Evolutionary conservation across 495 filamentous ascomycete genomes (phyloP).

Genomic region (Daldinia loculata): DNA sequence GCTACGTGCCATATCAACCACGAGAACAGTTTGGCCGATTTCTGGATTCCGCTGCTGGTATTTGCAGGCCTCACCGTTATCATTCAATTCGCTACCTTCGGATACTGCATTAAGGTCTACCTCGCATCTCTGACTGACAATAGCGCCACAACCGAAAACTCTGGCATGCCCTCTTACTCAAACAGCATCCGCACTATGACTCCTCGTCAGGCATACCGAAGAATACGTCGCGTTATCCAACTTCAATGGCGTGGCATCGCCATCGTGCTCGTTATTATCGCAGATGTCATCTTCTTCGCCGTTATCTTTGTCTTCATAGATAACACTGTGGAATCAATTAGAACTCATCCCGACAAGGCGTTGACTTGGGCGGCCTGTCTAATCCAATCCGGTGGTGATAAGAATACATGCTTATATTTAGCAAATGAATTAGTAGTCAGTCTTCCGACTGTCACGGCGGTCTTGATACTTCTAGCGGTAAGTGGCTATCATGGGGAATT

Average conservation of each 20-base stretch:
- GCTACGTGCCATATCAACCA: conserved; percentile 93
- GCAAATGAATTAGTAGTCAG: conserved; percentile 69
- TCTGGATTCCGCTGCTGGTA: conserved; percentile 89
- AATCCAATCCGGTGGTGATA: conserved; percentile 64
- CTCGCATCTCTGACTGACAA: conserved; percentile 82
- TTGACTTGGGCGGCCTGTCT: conserved; percentile 77
- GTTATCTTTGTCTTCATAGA: conserved; percentile 90
- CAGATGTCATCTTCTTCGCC: conserved; percentile 90
- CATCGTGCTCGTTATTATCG: conserved; percentile 85
- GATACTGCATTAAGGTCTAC: conserved; percentile 95
- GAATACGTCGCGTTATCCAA: conserved; percentile 84
- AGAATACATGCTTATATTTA: conserved; percentile 67
- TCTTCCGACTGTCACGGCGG: conserved; percentile 79
- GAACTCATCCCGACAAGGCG: conserved; percentile 62
- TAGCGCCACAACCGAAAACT: conserved; percentile 71
- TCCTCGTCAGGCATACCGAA: conserved; percentile 85
- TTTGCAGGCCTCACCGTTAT: conserved; percentile 81
- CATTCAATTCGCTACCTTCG: conserved; percentile 85
- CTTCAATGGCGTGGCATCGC: conserved; percentile 93
- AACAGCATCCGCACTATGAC: conserved; percentile 83
- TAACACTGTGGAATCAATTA: conserved; percentile 65
- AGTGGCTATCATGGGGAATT: conserved; percentile 42
- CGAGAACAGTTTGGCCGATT: conserved; percentile 76
- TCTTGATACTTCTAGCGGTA: conserved; percentile 82
- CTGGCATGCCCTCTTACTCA: conserved; percentile 78